phyloP scores from a whole-genome alignment of 2,329 filamentous ascomycete species.

The Neofusicoccum kwambonambiense region DNA sequence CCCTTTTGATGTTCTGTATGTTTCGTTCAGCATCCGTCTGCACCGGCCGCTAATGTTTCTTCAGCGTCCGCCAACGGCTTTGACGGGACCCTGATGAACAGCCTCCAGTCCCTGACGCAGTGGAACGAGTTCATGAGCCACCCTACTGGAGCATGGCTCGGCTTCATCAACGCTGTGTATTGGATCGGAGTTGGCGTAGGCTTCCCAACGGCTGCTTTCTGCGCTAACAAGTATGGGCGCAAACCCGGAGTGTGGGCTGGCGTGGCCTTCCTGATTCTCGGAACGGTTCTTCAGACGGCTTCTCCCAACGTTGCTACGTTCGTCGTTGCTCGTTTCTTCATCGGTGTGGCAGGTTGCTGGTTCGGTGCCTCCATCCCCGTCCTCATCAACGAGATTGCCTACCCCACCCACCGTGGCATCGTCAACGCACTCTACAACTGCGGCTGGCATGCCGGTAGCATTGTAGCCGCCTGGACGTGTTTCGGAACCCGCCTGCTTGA shows the following conservation, averaged over 20 bases:
- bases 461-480: constrained; percentile 47
- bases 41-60: neutral
- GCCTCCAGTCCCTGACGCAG: constrained; percentile 5
- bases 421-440: constrained; percentile 37
- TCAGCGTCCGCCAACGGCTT: constrained; percentile 8
- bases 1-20: constrained; percentile 5
- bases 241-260: constrained; percentile 20
- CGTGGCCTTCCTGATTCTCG: constrained; percentile 2
- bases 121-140: constrained; percentile 19
- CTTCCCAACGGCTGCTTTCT: constrained; percentile 27
- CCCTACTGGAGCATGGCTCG: constrained; percentile 23
- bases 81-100: constrained; percentile 13
- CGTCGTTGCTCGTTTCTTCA: constrained; percentile 59
- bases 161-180: constrained; percentile 27
- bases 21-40: neutral
- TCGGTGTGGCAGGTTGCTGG: constrained; percentile 64
- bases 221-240: constrained; percentile 27
- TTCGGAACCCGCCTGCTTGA: constrained; percentile 45
- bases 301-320: constrained; percentile 42
- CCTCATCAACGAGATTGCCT: constrained; percentile 47
- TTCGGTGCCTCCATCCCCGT: constrained; percentile 57
- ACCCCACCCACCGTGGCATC: constrained; percentile 40
- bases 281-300: neutral
- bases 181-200: constrained; percentile 26
- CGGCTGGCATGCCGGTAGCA: constrained; percentile 40